These are phyloP conservation scores for Saccharomycopsis microspora DNA, from an alignment of 805 yeast genomes.

Conservation along the genomic window DNA sequence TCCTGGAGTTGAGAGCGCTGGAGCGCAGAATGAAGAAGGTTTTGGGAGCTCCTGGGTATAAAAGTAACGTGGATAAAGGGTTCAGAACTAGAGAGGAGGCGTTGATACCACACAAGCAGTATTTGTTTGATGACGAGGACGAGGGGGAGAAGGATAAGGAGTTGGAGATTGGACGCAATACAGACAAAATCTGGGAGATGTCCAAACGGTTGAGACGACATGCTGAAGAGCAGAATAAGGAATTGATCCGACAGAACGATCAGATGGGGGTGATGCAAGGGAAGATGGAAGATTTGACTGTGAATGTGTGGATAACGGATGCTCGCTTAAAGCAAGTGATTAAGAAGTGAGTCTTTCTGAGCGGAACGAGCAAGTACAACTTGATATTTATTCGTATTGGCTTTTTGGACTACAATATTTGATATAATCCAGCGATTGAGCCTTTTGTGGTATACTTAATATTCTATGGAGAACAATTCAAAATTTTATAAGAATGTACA, in stretches of 20 bases:
- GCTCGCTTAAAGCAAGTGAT: no score
- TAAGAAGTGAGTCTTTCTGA: no score
- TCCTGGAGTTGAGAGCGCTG: conserved; percentile 47
- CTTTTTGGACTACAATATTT: no score
- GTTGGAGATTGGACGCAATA: conserved; percentile 70
- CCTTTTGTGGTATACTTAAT: no score
- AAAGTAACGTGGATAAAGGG: conserved; percentile 26
- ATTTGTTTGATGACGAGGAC: conserved; percentile 72
- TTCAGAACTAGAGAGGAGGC: conserved; percentile 26
- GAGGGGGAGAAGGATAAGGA: conserved; percentile 91
- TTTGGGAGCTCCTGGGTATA: conserved; percentile 20
- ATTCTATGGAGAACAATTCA: no score
- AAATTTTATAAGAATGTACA: no score
- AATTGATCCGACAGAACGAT: conserved; percentile 66
- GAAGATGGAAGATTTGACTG: conserved; percentile 75
- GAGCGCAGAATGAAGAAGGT: conserved; percentile 61
- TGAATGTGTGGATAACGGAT: conserved; percentile 34
- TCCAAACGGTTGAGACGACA: conserved; percentile 61
- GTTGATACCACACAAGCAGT: conserved; percentile 45
- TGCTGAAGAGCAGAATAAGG: conserved; percentile 65
- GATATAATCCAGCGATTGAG: no score
- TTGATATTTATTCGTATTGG: no score
- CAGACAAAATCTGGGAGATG: conserved; percentile 63
- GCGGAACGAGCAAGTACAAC: no score
- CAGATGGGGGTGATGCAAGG: conserved; percentile 71